Base-by-base conservation (phyloP, 768 basidiomycete species). In the Candolleomyces eurysporus region DNA sequence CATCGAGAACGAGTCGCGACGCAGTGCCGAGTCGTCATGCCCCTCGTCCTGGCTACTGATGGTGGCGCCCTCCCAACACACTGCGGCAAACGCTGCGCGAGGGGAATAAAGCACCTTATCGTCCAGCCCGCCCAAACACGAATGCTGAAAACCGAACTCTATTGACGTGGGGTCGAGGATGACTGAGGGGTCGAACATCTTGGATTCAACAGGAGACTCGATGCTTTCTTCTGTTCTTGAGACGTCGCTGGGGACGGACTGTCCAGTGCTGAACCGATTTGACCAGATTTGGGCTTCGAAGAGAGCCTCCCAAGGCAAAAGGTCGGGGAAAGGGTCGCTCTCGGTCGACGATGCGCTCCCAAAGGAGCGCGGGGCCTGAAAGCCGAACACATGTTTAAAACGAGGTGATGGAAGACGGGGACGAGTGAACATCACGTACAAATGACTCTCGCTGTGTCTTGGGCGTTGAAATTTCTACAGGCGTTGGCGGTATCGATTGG, bases 71-170 rank as follows among this genome's bases (percentile, higher is more conserved):
- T 68, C 65, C 78, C 77, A 79, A 62, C 76, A 78, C n/a, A 70
- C 61, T 14, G 75, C 71, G 6, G 73, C 68, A 60, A 75, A 79
- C 11, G 77, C 74, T 22, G 75, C 72, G 19, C 62, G 60, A 3
- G 79, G 79, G 22, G 70, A 71, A 49, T 73, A 71, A 9, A 78
- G 66, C 21, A 79, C 71, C 17, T 68, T 64, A 56, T 75, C 72
- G 46, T 78, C 78, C 13, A 80, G 70, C 8, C 78, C 78, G 22
- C 75, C 70, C 30, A 80, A 64, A 62, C 75, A 76, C 52, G 73
- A 71, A 39, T 66, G 40, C 66, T 80, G 75, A 58, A 79, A 77
- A 10, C 71, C 76, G 52, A 76, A 65, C 13, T 73, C 71, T 31
- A 77, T 67, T 1, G 74, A 74, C 17, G 76, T 77, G 22, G 69